phyloP scores from a whole-genome alignment of 1,284 basidiomycete species.

The Caloboletus firmus region DNA sequence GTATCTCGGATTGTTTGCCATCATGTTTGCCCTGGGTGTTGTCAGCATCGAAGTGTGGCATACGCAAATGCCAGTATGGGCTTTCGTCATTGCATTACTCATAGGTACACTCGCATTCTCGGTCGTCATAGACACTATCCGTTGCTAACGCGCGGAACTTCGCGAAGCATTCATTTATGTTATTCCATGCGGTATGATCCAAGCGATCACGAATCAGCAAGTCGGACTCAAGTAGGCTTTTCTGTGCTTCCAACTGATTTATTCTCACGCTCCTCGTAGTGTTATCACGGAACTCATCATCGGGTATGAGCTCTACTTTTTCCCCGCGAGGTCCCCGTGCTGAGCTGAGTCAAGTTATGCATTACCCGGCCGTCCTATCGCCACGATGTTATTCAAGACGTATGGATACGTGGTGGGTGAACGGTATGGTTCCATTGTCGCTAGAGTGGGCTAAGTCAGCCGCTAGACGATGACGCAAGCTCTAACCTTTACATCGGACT shows the following conservation, averaged over 20 bases:
- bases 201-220: constrained; percentile 47
- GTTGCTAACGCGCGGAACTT: constrained; percentile 4
- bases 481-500: constrained; percentile 44
- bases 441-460: not conserved
- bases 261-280: constrained; percentile 16
- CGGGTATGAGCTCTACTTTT: constrained; percentile 33
- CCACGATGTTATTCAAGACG: constrained; percentile 45
- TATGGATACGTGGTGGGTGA: constrained; percentile 41
- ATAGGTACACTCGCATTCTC: constrained; percentile 31
- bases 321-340: not conserved
- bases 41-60: constrained; percentile 59
- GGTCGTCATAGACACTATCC: constrained; percentile 28
- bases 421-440: not conserved
- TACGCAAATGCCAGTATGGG: constrained; percentile 58
- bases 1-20: constrained; percentile 33
- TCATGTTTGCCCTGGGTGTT: constrained; percentile 54
- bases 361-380: constrained; percentile 42
- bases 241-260: not conserved
- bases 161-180: constrained; percentile 42
- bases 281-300: constrained; percentile 51
- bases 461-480: constrained; percentile 39
- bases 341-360: constrained; percentile 26
- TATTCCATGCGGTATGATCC: constrained; percentile 49
- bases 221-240: constrained; percentile 39
- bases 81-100: constrained; percentile 43